Conservation (phyloP, 1,139 yeast genomes). For the Wickerhamomyces sp. region DNA sequence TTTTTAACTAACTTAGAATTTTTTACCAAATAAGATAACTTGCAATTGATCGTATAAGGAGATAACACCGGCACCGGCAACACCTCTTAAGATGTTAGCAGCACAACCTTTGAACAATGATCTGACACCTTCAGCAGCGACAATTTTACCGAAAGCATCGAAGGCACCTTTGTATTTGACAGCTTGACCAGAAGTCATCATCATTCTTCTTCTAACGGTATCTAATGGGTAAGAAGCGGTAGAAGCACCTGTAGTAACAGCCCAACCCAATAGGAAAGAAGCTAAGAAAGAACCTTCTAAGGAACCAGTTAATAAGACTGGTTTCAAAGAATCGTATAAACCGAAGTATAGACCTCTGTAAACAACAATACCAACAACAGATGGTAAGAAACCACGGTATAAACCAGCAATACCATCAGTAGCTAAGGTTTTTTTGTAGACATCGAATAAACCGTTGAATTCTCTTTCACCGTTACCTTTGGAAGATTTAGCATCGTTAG, state of each 20-base stretch:
- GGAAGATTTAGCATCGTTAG: slow-evolving; percentile 74
- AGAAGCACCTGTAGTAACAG: slow-evolving; percentile 74
- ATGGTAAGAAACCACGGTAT: slow-evolving; percentile 82
- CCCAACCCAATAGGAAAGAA: slow-evolving; percentile 75
- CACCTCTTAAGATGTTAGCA: slow-evolving; percentile 85
- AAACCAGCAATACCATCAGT: slow-evolving; percentile 77
- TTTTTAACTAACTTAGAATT: slow-evolving; percentile 37
- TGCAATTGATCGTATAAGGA: slow-evolving; percentile 78
- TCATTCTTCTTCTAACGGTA: slow-evolving; percentile 84
- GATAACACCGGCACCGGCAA: slow-evolving; percentile 85
- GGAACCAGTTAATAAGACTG: slow-evolving; percentile 67
- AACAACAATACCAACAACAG: slow-evolving; percentile 74
- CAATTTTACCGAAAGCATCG: slow-evolving; percentile 68
- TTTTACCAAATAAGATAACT: slow-evolving; percentile 68
- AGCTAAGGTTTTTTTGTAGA: slow-evolving; percentile 71
- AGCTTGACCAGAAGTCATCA: slow-evolving; percentile 83
- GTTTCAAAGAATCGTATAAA: slow-evolving; percentile 75
- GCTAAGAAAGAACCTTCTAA: slow-evolving; percentile 70
- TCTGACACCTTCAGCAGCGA: slow-evolving; percentile 65
- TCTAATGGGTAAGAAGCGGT: slow-evolving; percentile 79
- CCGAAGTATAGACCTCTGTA: slow-evolving; percentile 86
- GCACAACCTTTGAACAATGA: slow-evolving; percentile 85
- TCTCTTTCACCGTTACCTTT: slow-evolving; percentile 67
- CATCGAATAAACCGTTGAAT: slow-evolving; percentile 75
- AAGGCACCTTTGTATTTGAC: slow-evolving; percentile 72